These are phyloP conservation scores for Omphalotus guepiniiformis DNA, from an alignment of 768 basidiomycete species.

Conservation along the genomic window DNA sequence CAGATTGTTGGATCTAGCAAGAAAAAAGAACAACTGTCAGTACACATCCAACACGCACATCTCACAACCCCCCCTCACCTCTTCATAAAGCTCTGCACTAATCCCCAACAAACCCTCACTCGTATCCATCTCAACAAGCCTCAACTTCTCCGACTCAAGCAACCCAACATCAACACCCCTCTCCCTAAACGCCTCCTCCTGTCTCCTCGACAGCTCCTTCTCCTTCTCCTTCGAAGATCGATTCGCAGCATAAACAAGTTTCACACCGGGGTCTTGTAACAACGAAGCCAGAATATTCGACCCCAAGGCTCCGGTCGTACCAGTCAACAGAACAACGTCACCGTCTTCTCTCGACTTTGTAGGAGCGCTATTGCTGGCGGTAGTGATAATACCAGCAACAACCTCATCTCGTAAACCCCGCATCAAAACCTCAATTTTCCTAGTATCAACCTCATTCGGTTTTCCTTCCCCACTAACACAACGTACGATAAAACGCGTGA, in stretches of 20 bases:
- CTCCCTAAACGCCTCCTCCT: conserved; percentile 27
- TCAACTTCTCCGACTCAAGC: conserved; percentile 27
- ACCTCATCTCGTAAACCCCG: no score
- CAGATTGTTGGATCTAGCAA: conserved; percentile 9
- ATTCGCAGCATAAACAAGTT: conserved; percentile 15
- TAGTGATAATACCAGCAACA: no score
- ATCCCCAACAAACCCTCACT: conserved; percentile 26
- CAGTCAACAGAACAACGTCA: conserved; percentile 25
- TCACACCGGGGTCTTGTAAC: conserved; percentile 12
- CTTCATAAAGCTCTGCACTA: conserved; percentile 17
- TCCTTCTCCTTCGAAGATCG: no score
- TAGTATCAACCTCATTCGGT: no score
- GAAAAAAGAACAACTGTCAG: neutral
- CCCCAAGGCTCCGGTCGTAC: conserved; percentile 28
- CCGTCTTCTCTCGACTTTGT: no score
- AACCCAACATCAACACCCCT: conserved; percentile 25
- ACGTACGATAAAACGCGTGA: no score
- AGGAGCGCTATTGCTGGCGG: no score
- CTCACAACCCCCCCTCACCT: no score
- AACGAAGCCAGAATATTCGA: conserved; percentile 20
- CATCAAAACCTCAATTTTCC: no score
- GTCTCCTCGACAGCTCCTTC: no score
- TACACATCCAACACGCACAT: no score
- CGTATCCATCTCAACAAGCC: conserved; percentile 33
- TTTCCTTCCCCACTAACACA: no score